Conservation (phyloP, 176 grass and related monocot genomes). For the Lolium rigidum region DNA sequence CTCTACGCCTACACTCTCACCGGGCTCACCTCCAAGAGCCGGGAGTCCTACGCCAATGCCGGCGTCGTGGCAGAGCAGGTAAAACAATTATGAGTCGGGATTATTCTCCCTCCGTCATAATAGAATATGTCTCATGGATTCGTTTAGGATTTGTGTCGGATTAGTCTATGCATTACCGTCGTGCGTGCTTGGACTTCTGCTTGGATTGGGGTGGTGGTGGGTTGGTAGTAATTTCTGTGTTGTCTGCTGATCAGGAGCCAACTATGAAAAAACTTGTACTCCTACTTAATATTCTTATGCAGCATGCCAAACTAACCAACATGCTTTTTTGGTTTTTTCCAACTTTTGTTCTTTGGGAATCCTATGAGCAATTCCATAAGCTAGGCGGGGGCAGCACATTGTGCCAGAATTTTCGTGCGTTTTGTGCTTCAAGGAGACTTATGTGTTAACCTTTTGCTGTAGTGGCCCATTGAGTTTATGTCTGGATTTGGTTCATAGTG, state of each 20-base stretch:
- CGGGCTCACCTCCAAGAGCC: constrained; percentile 90
- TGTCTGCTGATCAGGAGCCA: constrained; percentile 59
- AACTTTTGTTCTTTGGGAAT: constrained; percentile 42
- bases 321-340: constrained; percentile 38
- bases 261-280: neutral
- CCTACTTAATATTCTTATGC: constrained; percentile 27
- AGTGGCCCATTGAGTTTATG: constrained; percentile 27
- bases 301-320: constrained; percentile 34
- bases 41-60: constrained; percentile 95
- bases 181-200: constrained; percentile 48
- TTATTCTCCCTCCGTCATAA: neutral
- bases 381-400: constrained; percentile 31
- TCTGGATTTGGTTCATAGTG: constrained; percentile 24
- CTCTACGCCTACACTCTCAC: constrained; percentile 97
- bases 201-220: constrained; percentile 42
- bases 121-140: constrained; percentile 31
- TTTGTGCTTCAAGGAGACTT: constrained; percentile 44
- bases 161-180: constrained; percentile 32
- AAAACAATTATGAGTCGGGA: constrained; percentile 23
- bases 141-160: constrained; percentile 20
- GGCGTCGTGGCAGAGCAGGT: constrained; percentile 94
- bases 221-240: constrained; percentile 47
- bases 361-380: constrained; percentile 46
- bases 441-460: constrained; percentile 23
- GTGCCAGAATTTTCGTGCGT: neutral